These are phyloP conservation scores for Candida silvicultrix DNA, from an alignment of 805 yeast species.

Conservation along the genomic window DNA sequence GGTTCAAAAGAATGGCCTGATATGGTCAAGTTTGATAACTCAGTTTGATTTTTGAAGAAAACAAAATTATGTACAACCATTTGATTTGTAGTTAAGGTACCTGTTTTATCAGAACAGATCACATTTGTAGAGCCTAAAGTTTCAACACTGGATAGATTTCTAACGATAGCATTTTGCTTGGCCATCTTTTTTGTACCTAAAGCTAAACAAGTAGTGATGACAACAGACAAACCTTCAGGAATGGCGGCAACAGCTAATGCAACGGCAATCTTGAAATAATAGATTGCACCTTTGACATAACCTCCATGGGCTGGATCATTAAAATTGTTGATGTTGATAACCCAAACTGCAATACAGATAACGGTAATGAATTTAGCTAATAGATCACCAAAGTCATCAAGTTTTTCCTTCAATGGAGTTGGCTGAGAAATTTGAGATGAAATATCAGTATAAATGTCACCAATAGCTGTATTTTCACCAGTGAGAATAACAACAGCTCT, in stretches of 20 bases:
- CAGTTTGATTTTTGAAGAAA: slow-evolving; percentile 23
- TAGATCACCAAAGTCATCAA: slow-evolving; percentile 32
- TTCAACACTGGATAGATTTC: slow-evolving; percentile 44
- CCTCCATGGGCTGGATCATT: slow-evolving; percentile 39
- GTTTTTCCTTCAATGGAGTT: slow-evolving; percentile 31
- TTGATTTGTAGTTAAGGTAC: slow-evolving; percentile 45
- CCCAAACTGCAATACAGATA: slow-evolving; percentile 41
- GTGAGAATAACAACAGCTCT: slow-evolving; percentile 39
- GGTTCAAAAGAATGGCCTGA: slow-evolving; percentile 32
- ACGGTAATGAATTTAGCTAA: slow-evolving; percentile 37
- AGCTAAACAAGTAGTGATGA: slow-evolving; percentile 44
- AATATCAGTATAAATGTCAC: slow-evolving; percentile 38
- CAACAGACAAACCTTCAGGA: slow-evolving; percentile 49
- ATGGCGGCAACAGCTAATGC: slow-evolving; percentile 47
- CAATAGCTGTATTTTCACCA: slow-evolving; percentile 43
- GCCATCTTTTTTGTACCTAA: slow-evolving; percentile 45
- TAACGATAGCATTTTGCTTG: slow-evolving; percentile 39
- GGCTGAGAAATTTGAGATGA: slow-evolving; percentile 32
- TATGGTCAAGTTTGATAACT: slow-evolving; percentile 27
- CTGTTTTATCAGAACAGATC: slow-evolving; percentile 39
- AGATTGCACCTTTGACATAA: slow-evolving; percentile 37
- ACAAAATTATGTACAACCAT: slow-evolving; percentile 35
- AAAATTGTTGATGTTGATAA: slow-evolving; percentile 34
- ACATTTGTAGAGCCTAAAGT: slow-evolving; percentile 53
- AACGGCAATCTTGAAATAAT: slow-evolving; percentile 43